These are phyloP conservation scores for Citrus mangshanensis DNA, from an alignment of 345 rosid genomes.

Conservation along the genomic window DNA sequence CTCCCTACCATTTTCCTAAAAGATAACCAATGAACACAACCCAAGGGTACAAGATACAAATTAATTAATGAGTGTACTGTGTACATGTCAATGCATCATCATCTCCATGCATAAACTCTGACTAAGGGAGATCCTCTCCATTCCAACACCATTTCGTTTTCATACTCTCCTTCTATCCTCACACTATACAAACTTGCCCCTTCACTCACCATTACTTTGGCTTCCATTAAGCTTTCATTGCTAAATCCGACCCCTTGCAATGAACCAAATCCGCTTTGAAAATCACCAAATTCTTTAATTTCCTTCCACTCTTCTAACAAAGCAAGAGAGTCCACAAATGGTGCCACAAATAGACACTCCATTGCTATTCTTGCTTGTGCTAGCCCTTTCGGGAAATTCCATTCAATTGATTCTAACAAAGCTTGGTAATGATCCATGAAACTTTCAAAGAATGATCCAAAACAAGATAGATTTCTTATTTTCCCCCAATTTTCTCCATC, in stretches of 20 bases:
- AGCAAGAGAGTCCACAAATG: slow-evolving; percentile 28
- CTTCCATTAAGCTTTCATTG: slow-evolving; percentile 28
- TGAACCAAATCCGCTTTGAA: not conserved
- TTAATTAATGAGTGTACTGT: not conserved
- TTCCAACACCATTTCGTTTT: slow-evolving; percentile 26
- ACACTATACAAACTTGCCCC: slow-evolving; percentile 19
- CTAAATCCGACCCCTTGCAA: slow-evolving; percentile 20
- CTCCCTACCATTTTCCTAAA: too few relatives aligned
- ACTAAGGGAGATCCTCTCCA: slow-evolving; percentile 25
- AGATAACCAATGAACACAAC: not conserved
- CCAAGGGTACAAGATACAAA: too few relatives aligned
- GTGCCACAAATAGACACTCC: slow-evolving; percentile 44
- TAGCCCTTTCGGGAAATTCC: slow-evolving; percentile 24
- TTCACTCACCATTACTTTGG: slow-evolving; percentile 27
- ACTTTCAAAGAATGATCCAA: slow-evolving; percentile 35
- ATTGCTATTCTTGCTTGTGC: slow-evolving; percentile 41
- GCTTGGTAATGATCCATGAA: slow-evolving; percentile 30
- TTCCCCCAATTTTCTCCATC: slow-evolving; percentile 31
- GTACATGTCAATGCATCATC: not conserved
- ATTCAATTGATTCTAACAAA: slow-evolving; percentile 37
- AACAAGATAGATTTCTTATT: slow-evolving; percentile 3
- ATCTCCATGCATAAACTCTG: slow-evolving; percentile 25
- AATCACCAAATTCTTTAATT: not conserved
- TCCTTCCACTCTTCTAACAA: slow-evolving; percentile 32
- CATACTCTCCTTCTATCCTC: slow-evolving; percentile 21